These are phyloP conservation scores for Dictyostelium gargantuum DNA, from an alignment of 208 protist species.

Conservation along the genomic window DNA sequence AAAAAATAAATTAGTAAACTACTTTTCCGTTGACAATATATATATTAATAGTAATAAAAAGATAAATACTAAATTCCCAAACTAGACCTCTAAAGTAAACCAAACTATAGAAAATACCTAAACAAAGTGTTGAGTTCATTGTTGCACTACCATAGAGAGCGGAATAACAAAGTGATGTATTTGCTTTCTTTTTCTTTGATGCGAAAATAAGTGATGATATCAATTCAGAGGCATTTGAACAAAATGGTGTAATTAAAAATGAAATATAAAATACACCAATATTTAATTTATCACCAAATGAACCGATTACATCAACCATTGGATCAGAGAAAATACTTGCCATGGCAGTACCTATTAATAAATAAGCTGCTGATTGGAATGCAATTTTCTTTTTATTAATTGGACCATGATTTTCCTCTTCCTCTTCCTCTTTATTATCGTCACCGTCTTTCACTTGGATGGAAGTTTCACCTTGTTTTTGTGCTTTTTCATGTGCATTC, in stretches of 20 bases:
- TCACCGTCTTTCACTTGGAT: slow-evolving; percentile 46
- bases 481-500: background rate
- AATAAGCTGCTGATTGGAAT: background rate
- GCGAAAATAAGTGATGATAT: slow-evolving; percentile 73
- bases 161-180: slow-evolving; percentile 17
- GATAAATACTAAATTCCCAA: slow-evolving; percentile 80
- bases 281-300: slow-evolving; percentile 46
- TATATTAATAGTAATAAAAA: no score
- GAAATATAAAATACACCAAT: slow-evolving; percentile 77
- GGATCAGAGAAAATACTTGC: slow-evolving; percentile 80
- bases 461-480: background rate
- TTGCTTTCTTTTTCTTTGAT: slow-evolving; percentile 72
- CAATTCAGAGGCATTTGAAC: slow-evolving; percentile 78
- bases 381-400: slow-evolving; percentile 49
- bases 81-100: slow-evolving; percentile 70
- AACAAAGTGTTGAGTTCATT: slow-evolving; percentile 83
- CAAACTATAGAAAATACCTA: slow-evolving; percentile 79
- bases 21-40: no score
- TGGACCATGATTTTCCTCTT: background rate
- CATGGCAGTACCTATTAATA: slow-evolving; percentile 62
- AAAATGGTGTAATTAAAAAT: slow-evolving; percentile 81
- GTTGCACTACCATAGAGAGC: slow-evolving; percentile 78
- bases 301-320: slow-evolving; percentile 78
- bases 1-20: no score
- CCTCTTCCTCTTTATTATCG: background rate